Evolutionary conservation across 495 filamentous ascomycete genomes (phyloP).

Genomic region (Penicillium ucsense): DNA sequence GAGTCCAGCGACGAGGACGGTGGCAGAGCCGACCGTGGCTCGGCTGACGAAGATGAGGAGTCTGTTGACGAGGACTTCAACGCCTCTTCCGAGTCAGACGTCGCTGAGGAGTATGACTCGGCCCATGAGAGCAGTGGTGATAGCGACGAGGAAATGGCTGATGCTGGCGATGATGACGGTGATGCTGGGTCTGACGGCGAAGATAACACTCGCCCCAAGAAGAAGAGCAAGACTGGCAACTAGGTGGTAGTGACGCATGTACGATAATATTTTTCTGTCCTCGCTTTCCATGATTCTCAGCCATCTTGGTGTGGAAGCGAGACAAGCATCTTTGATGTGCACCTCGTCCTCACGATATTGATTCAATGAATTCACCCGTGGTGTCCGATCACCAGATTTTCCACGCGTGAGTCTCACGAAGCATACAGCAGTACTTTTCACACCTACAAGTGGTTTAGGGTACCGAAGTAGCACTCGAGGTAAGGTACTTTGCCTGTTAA

Average conservation of each 20-base stretch:
- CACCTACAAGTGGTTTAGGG: too few relatives aligned
- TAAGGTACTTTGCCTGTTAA: too few relatives aligned
- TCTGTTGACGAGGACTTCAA: constrained; percentile 94
- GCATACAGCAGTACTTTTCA: too few relatives aligned
- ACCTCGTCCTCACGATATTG: background rate
- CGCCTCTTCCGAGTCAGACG: constrained; percentile 81
- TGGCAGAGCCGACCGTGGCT: constrained; percentile 67
- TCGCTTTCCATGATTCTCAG: background rate
- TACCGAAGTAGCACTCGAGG: too few relatives aligned
- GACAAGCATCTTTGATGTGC: background rate
- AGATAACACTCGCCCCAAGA: constrained; percentile 52
- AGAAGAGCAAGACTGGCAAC: constrained; percentile 52
- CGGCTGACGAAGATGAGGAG: constrained; percentile 92
- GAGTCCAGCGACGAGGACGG: constrained; percentile 75
- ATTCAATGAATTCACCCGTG: background rate
- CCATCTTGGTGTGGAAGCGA: background rate
- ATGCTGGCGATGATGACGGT: constrained; percentile 44
- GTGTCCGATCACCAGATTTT: too few relatives aligned
- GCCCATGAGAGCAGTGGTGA: constrained; percentile 75
- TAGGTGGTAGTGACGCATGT: constrained; percentile 10
- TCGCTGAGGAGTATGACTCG: constrained; percentile 92
- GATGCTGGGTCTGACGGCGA: constrained; percentile 33
- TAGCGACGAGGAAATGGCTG: constrained; percentile 55
- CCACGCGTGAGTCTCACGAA: too few relatives aligned
- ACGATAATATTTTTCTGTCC: constrained; percentile 9